Conservation (phyloP, 129 eudicot species). For the Centrapalus pauciflorus region DNA sequence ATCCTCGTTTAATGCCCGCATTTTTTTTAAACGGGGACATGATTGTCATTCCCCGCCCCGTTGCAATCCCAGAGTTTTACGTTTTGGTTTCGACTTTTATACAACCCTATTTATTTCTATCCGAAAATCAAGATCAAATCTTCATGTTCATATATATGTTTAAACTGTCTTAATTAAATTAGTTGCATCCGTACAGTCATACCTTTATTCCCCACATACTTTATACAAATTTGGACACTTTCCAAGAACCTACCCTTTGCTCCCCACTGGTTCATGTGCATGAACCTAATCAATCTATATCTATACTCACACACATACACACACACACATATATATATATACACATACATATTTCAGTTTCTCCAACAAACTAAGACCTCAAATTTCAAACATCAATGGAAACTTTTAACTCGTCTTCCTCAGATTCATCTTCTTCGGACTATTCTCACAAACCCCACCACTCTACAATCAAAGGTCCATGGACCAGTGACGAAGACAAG, state of each 20-base stretch:
- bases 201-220: conserved; percentile 4
- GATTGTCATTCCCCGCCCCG: no score
- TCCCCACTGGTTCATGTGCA: conserved; percentile 13
- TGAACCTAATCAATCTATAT: no score
- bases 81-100: no score
- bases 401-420: conserved; percentile 32
- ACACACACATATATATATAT: conserved; percentile 12
- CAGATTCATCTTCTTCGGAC: conserved; percentile 32
- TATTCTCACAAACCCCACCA: conserved; percentile 23
- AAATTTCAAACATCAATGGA: conserved; percentile 33
- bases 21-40: no score
- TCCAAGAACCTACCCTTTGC: conserved; percentile 30
- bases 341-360: neutral
- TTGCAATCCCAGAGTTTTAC: no score
- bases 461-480: conserved; percentile 55
- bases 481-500: conserved; percentile 78
- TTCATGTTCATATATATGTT: no score
- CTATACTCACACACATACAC: conserved; percentile 42
- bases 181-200: no score
- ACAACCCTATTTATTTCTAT: no score
- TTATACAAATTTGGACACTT: neutral
- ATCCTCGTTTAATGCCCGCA: no score
- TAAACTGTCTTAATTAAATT: no score
- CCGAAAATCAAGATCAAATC: no score
- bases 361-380: neutral